Evolutionary conservation across 805 yeast species (phyloP).

Genomic region (Saccharomycopsis javanensis): DNA sequence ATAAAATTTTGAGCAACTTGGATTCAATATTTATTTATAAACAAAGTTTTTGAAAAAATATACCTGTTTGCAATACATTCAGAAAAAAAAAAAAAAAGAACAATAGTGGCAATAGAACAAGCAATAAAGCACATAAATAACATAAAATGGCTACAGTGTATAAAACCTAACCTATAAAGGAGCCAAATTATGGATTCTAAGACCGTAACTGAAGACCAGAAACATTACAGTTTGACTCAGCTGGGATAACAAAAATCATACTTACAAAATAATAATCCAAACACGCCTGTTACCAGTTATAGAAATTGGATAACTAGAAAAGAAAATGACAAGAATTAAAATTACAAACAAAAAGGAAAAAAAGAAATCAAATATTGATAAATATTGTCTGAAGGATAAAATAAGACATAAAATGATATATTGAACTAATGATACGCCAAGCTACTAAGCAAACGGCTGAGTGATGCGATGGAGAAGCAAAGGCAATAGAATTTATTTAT

Average conservation of each 20-base stretch:
- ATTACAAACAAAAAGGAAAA: neutral
- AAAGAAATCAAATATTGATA: neutral
- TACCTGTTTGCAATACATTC: no score
- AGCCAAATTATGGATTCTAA: no score
- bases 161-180: no score
- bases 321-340: neutral
- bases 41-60: no score
- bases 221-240: no score
- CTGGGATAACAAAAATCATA: no score
- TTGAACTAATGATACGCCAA: neutral
- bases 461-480: neutral
- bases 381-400: neutral
- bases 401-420: neutral
- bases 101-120: no score
- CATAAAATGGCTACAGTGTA: no score
- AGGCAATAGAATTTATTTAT: neutral
- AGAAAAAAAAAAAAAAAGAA: no score
- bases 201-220: no score
- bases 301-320: neutral
- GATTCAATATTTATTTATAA: no score
- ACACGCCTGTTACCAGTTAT: neutral
- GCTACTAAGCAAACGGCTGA: slow-evolving; percentile 1
- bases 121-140: no score
- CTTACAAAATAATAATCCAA: neutral
- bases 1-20: neutral